Base-by-base conservation (phyloP, 2,329 filamentous ascomycete genomes). In the Polytolypa hystricis region DNA sequence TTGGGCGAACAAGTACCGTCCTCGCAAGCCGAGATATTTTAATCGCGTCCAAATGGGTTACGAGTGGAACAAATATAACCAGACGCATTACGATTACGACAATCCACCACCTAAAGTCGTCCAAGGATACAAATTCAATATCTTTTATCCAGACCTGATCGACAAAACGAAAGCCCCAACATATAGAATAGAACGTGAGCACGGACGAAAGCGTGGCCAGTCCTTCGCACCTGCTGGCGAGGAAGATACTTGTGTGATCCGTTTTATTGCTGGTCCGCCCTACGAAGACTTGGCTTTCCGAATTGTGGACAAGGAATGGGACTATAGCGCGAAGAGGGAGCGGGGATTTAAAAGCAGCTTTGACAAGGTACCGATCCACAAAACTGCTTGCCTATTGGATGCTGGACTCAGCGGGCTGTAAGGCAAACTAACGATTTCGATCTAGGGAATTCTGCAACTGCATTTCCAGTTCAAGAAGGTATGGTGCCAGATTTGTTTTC, bases 51-150 rank as follows among this genome's bases (percentile, higher is more conserved):
- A 94, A 60, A 95, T 95, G 84, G 91, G 91, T 36, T 98, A 96
- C 60, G 91, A 98, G 60, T 98, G 91, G 91, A 98, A 98, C 69
- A 98, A 98, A 62, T 98, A 98, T 71, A 98, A 98, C 55, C 91
- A 98, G 64, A 98, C 91, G 9, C 91, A 98, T 62, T 98, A 98
- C 64, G 91, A 96, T 58, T 85, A 95, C 58, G 89, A 96, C 56
- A 95, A 96, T 53, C 91, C 91, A 2, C 91, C 91, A 1, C 91
- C 91, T 17, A 95, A 94, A 63, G 89, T 98, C 5, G 91, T 98
- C 8, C 91, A 98, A 58, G 91, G 91, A 39, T 98, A 98, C 70
- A 95, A 93, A 59, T 98, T 98, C 71, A 96, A 98, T 64, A 89
- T 98, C 35, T 98, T 98, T 64, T 98, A 98, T 55, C 91, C 91